Evolutionary conservation across 371 early-diverging fungal genomes (phyloP).

Genomic region (Nematocida displodere): DNA sequence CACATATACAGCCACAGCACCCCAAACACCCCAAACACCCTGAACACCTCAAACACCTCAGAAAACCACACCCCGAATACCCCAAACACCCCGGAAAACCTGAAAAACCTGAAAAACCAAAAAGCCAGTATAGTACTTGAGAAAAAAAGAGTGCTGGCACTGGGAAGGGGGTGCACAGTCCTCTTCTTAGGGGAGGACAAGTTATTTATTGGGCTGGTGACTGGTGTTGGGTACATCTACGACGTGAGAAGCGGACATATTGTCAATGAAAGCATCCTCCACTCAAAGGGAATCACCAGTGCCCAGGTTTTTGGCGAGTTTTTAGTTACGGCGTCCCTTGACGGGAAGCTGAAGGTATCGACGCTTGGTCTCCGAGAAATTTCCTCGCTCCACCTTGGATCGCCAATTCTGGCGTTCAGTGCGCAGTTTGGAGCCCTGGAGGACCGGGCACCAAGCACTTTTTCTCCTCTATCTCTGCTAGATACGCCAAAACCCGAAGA

Average conservation of each 20-base stretch:
- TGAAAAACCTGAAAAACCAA: too few relatives aligned
- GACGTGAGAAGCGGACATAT: not conserved
- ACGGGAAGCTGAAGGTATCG: constrained; percentile 31
- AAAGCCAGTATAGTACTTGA: too few relatives aligned
- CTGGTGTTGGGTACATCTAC: constrained; percentile 35
- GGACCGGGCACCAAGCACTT: not conserved
- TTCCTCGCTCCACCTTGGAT: constrained; percentile 22
- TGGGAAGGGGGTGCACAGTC: constrained; percentile 9
- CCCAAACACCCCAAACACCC: not conserved
- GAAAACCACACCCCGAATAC: too few relatives aligned
- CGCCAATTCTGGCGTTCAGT: constrained; percentile 6
- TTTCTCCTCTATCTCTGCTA: not conserved
- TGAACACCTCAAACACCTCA: not conserved
- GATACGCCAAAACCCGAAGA: not conserved
- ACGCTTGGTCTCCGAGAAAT: constrained; percentile 25
- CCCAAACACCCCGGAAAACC: too few relatives aligned
- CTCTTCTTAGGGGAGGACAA: not conserved
- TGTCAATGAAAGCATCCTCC: not conserved
- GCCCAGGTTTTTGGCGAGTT: constrained; percentile 7
- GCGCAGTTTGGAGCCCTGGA: not conserved
- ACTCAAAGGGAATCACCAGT: constrained; percentile 35
- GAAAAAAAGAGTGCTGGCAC: not conserved
- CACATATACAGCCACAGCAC: constrained; percentile 33
- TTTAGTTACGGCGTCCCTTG: constrained; percentile 40
- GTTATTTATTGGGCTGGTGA: constrained; percentile 32